Percentiles rank a stretch among this genome's conserved stretches.
Conservation (phyloP, 441 rosid genomes). For the Raphanus hybrid region DNA sequence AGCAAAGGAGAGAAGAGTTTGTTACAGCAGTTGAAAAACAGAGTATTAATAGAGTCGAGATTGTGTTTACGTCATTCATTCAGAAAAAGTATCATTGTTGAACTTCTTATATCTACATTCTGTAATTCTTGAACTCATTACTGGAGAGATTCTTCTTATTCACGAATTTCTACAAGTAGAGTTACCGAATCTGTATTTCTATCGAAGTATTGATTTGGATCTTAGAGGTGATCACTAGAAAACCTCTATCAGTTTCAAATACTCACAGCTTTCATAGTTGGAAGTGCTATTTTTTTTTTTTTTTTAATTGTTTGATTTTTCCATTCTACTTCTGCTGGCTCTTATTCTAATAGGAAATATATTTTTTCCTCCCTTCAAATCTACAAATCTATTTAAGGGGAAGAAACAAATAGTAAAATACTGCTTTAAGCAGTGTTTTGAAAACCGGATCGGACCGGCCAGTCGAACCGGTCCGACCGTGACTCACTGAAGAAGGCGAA, state of each 20-base stretch:
- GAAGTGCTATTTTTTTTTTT: neutral
- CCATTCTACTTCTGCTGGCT: neutral
- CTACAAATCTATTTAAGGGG: neutral
- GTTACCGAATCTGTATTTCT: neutral
- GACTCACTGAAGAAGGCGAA: too few species aligned
- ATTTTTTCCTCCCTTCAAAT: neutral
- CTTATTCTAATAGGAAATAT: neutral
- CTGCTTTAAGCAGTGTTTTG: neutral
- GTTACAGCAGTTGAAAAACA: too few species aligned
- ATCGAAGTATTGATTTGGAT: neutral
- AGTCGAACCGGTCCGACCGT: too few species aligned
- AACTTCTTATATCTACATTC: too few species aligned
- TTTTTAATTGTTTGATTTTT: neutral
- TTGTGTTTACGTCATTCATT: too few species aligned
- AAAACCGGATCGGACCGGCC: too few species aligned
- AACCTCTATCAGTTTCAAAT: neutral
- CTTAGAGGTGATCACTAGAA: neutral
- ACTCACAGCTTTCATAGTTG: neutral
- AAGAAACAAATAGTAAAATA: constrained; percentile 23
- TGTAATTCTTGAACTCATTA: neutral
- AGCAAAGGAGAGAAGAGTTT: too few species aligned
- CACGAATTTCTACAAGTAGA: neutral
- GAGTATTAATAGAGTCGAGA: too few species aligned
- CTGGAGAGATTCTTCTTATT: neutral
- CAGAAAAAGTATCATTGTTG: too few species aligned